Base-by-base conservation (phyloP, 169 alveolate species). In the Cryptosporidium sp. region DNA sequence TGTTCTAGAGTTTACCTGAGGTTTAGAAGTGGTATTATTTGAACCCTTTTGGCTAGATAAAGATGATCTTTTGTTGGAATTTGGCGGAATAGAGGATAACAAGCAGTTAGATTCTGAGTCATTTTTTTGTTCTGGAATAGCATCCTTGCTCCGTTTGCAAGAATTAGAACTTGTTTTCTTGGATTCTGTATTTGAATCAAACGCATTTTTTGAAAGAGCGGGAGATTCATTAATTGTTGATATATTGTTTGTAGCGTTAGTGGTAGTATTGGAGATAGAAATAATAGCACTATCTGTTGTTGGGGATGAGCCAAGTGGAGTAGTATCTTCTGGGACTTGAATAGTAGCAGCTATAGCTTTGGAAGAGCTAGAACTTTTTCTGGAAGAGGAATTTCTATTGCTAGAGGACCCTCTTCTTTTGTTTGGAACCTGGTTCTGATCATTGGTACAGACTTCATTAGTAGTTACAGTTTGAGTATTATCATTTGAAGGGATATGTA, bases 1-100 rank as follows among this genome's bases (percentile, higher is more conserved):
- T 29, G 70, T 14, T 73, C 56, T 73, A 26, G 70, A 31, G 33
- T 35, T 37, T 9, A 56, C 37, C 2, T n/a, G 67, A 56, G 67
- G 2, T 56, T 56, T 44, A 12, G 69, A 70, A 4, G 58, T n/a
- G n/a, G 14, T 42, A 42, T 16, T 69, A 16, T 69, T 12, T 1
- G 10, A 23, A 23, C 31, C 21, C 51, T 69, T 69, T 69, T 42
- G 52, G 31, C 58, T 37, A 8, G 60, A 69, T 18, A 42, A 6
- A 21, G 58, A 14, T 3, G 26, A 42, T 69, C 52, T 35, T 51
- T 16, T 69, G 3, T 39, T 31, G 1, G 80, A 65, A 29, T 23
- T 35, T 10, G 72, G 39, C 29, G 52, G 72, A 21, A 31, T 18
- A 29, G 72, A 42, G 6, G 80, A 33, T 23, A 61, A 21, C 0